Conservation (phyloP, 441 rosid genomes). For the Erodium moschatum region DNA sequence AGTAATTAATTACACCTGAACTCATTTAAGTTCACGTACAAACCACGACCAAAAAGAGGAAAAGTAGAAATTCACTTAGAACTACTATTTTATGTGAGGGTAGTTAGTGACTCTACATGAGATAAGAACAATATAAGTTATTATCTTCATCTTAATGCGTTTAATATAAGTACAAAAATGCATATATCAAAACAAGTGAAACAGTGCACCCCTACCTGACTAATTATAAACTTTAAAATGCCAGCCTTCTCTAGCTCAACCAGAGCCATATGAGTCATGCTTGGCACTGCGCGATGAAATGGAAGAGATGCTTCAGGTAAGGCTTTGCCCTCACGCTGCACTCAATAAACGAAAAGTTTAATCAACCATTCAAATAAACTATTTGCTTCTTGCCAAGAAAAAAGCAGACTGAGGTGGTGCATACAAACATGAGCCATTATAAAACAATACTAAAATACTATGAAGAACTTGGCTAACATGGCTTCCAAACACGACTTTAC, state of each 20-base stretch:
- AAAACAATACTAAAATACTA: background rate
- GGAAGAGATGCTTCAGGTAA: slow-evolving; percentile 84
- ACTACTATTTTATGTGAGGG: slow-evolving; percentile 1
- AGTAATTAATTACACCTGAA: background rate
- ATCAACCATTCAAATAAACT: slow-evolving; percentile 16
- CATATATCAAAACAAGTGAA: slow-evolving; percentile 7
- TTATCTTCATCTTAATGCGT: background rate
- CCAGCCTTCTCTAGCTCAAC: slow-evolving; percentile 84
- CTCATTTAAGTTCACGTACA: background rate
- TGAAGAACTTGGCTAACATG: background rate
- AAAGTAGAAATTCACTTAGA: background rate
- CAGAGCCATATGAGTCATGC: slow-evolving; percentile 93
- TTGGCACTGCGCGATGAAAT: slow-evolving; percentile 92
- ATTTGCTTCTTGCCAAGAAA: background rate
- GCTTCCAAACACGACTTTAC: background rate
- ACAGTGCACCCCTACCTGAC: slow-evolving; percentile 50
- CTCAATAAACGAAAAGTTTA: slow-evolving; percentile 14
- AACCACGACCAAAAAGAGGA: background rate
- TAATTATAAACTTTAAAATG: slow-evolving; percentile 69
- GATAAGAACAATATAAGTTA: background rate
- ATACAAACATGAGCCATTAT: background rate
- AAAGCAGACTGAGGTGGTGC: background rate
- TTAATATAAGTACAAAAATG: slow-evolving; percentile 1
- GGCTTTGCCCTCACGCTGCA: slow-evolving; percentile 80
- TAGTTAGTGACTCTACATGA: background rate